phyloP scores from a whole-genome alignment of 108 stramenopile genomes.

The Fragilaria radians region DNA sequence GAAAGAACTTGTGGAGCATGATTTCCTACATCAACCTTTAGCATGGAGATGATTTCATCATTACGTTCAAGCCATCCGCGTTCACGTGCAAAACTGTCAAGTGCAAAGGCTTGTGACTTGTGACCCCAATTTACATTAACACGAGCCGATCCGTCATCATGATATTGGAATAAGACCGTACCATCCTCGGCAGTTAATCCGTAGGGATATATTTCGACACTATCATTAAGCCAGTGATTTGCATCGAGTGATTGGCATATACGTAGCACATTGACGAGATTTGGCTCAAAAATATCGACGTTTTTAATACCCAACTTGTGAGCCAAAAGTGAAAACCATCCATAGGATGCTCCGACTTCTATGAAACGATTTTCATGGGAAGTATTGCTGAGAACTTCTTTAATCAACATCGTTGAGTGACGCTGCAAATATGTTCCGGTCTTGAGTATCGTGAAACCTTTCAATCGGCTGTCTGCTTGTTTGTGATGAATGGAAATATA shows the following conservation, averaged over 20 bases:
- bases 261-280: conserved; percentile 29
- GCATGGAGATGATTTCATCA: not conserved
- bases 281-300: conserved; percentile 35
- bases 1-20: not conserved
- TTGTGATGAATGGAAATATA: not conserved
- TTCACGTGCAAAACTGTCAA: not conserved
- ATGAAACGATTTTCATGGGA: conserved; percentile 2
- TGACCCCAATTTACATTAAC: not conserved
- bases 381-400: not conserved
- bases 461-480: not conserved
- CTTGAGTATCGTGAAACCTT: not conserved
- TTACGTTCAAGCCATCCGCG: not conserved
- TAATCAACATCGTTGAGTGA: not conserved
- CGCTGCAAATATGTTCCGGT: not conserved
- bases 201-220: not conserved
- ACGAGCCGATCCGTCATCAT: not conserved
- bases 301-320: conserved; percentile 20
- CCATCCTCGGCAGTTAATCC: not conserved
- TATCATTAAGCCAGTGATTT: not conserved
- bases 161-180: not conserved
- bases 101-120: not conserved
- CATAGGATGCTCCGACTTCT: conserved; percentile 35
- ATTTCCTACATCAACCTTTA: not conserved
- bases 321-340: conserved; percentile 35
- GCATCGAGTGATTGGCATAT: conserved; percentile 26